Base-by-base conservation (phyloP, 805 yeast genomes). In the Metschnikowia peoriensis region DNA sequence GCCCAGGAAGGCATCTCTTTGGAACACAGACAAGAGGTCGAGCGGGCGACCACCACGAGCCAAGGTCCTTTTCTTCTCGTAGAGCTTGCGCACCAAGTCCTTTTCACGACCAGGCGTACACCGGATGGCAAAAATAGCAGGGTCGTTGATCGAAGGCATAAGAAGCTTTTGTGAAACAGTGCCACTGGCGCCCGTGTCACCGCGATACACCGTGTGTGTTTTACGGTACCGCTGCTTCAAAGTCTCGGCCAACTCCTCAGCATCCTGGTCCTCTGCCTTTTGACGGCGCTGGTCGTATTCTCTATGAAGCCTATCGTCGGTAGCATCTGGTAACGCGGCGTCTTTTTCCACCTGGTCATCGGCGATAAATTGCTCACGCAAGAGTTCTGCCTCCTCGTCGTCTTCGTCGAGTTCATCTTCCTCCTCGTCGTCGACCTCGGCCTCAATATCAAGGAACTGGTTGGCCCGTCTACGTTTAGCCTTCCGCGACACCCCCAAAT, bases 391-490 rank as follows among this genome's bases (percentile, higher is more conserved):
- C 60, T 84, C 89, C 60, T 87, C 98, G 57, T 93, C 98, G 45
- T 91, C 98, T 53, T 75, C 79, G 55, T 92, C 98, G 56, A 90
- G 93, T 32, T 85, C 83, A 41, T 88, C 96, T 59, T 93, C 98
- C 50, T 94, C 98, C 60, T 94, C 98, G 55, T 93, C 98, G 69
- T 93, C 96, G 52, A 94, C 99, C 69, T 93, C 98, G 54, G 97
- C 99, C 77, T 94, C 98, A 50, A 94, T 96, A 88, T 94, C 99
- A 72, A 94, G 79, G 70, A 91, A 94, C 77, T 88, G 92, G 69
- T 93, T 93, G 75, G 78, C 79, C 47, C 73, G 66, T 63, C 81
- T 72, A 65, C 78, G 73, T 56, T 75, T 79, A 53, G 73, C 73
- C 46, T 73, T 70, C 43, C 78, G 75, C 6, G 76, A 77, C n/a